A percentile compares a stretch with the other conserved stretches of the same genome.
These are phyloP conservation scores for Kalmanozyma brasiliensis DNA, from an alignment of 1,284 basidiomycete species.

Conservation along the genomic window DNA sequence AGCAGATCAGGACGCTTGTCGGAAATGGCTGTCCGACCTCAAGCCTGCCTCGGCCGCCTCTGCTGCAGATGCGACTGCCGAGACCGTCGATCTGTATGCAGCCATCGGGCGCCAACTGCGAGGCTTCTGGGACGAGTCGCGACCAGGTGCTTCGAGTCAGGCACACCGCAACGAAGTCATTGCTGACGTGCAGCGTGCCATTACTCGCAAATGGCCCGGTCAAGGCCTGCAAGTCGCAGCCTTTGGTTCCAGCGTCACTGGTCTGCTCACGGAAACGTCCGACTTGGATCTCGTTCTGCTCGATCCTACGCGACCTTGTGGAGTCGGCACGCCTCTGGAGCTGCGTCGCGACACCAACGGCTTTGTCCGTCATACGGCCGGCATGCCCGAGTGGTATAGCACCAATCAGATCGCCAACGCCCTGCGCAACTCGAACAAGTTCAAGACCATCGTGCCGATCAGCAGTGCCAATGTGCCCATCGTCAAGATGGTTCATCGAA, in stretches of 20 bases:
- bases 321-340: conserved; percentile 42
- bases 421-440: conserved; percentile 20
- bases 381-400: conserved; percentile 52
- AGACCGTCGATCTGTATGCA: conserved; percentile 13
- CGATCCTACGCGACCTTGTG: conserved; percentile 49
- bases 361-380: conserved; percentile 10
- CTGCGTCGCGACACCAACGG: conserved; percentile 6
- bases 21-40: conserved; percentile 22
- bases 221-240: conserved; percentile 44
- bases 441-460: conserved; percentile 35
- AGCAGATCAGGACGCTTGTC: conserved; percentile 20
- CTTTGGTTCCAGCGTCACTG: conserved; percentile 61
- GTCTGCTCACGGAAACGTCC: conserved; percentile 42
- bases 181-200: conserved; percentile 40
- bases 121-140: conserved; percentile 39
- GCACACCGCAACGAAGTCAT: conserved; percentile 28
- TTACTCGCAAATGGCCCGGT: conserved; percentile 42
- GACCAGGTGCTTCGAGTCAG: conserved; percentile 17
- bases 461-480: conserved; percentile 52
- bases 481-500: conserved; percentile 54
- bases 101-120: conserved; percentile 41
- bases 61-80: background rate
- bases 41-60: background rate
- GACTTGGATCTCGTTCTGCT: conserved; percentile 59
- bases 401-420: conserved; percentile 30